phyloP scores from a whole-genome alignment of 1,284 basidiomycete species.

The Takashimella tepidaria region DNA sequence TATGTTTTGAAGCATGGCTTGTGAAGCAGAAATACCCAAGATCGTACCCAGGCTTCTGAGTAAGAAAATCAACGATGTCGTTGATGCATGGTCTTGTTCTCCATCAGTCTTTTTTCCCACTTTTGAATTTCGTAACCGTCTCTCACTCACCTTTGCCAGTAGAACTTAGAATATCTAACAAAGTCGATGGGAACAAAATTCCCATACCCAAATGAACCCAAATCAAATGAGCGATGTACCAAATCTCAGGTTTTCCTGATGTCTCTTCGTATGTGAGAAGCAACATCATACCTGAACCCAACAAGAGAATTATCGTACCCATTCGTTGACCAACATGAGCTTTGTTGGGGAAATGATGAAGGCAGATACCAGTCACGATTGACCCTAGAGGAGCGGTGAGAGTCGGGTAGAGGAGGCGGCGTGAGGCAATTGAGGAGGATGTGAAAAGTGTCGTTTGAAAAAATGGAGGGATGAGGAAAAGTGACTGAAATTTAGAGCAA shows the following conservation, averaged over 20 bases:
- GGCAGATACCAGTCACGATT: constrained; percentile 18
- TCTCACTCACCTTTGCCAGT: constrained; percentile 16
- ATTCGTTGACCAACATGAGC: constrained; percentile 9
- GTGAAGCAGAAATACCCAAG: constrained; percentile 19
- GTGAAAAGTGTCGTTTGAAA: constrained; percentile 22
- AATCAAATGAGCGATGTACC: constrained; percentile 12
- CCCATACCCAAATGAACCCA: constrained; percentile 26
- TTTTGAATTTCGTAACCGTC: neutral
- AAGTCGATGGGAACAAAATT: constrained; percentile 21
- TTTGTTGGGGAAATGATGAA: constrained; percentile 12
- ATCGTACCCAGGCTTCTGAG: constrained; percentile 18
- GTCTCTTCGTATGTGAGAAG: constrained; percentile 13
- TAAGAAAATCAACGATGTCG: constrained; percentile 20
- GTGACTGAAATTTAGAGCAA: constrained; percentile 14
- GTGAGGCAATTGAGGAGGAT: constrained; percentile 15
- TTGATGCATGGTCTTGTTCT: constrained; percentile 22
- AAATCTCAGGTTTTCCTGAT: constrained; percentile 8
- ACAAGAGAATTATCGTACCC: constrained; percentile 10
- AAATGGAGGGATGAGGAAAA: constrained; percentile 19
- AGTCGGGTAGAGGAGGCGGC: constrained; percentile 22
- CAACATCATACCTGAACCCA: constrained; percentile 11
- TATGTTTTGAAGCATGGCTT: constrained; percentile 19
- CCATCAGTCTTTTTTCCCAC: too few relatives aligned
- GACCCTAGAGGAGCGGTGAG: constrained; percentile 20
- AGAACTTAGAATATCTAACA: constrained; percentile 18